These are phyloP conservation scores for Candida caryicola DNA, from an alignment of 805 yeast genomes.

Conservation along the genomic window DNA sequence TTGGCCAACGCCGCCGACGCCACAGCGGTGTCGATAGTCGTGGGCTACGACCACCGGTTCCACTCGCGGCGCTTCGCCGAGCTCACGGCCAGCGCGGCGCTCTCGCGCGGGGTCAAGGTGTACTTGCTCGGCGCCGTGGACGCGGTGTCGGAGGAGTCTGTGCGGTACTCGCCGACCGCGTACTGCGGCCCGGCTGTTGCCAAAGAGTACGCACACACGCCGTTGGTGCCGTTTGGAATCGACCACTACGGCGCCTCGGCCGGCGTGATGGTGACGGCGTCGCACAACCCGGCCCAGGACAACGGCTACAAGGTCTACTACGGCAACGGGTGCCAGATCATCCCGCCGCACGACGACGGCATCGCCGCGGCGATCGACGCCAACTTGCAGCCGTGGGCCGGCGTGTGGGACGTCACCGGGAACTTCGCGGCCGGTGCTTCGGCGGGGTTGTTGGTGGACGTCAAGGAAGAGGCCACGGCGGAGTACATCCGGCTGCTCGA, in stretches of 20 bases:
- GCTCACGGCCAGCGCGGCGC: constrained; percentile 72
- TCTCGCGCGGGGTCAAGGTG: constrained; percentile 66
- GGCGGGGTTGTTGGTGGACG: constrained; percentile 32
- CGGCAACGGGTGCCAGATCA: constrained; percentile 91
- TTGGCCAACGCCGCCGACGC: constrained; percentile 16
- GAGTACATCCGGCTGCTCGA: constrained; percentile 36
- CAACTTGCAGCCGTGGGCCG: constrained; percentile 59
- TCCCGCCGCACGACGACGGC: constrained; percentile 80
- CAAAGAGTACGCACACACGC: constrained; percentile 62
- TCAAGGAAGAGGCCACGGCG: constrained; percentile 41
- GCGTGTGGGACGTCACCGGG: constrained; percentile 47
- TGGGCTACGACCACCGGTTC: constrained; percentile 91
- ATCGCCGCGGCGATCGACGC: constrained; percentile 64
- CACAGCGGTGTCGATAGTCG: constrained; percentile 46
- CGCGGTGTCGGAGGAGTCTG: constrained; percentile 29
- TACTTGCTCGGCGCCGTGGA: constrained; percentile 50
- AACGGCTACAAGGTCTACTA: constrained; percentile 96
- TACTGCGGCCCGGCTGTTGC: neutral
- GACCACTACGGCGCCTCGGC: constrained; percentile 60
- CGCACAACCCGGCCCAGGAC: constrained; percentile 81
- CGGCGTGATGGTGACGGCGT: constrained; percentile 93
- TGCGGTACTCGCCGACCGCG: constrained; percentile 7
- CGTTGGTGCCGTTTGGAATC: constrained; percentile 86
- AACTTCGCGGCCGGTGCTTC: constrained; percentile 29
- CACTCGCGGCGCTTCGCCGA: constrained; percentile 78